Base-by-base conservation (phyloP, 768 basidiomycete genomes). In the Coprinopsis cinerea region DNA sequence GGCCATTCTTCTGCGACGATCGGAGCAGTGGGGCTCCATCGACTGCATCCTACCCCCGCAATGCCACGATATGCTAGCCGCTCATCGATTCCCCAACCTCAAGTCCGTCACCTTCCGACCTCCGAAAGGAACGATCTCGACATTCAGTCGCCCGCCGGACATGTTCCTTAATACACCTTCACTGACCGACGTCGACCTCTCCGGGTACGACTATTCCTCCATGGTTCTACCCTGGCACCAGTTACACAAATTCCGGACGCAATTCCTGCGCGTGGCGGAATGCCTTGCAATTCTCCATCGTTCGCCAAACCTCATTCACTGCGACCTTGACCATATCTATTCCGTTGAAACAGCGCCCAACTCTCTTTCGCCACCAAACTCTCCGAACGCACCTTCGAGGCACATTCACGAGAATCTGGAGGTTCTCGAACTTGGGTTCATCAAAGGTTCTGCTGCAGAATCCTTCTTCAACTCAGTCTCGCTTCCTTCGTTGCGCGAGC, bases 151-250 rank as follows among this genome's bases (percentile, higher is more conserved):
- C 13, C 58, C 61, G 6, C 61, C 61, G 1, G 49, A 59, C 28
- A 63, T 63, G 47, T 59, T 63, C 42, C 48, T 14, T 18, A 10
- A 13, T 4, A 40, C 58, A 4, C 60, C 61, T 2, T 51, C 52
- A 18, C 48, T 63, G 10, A 41, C 51, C 20, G 55, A 57, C 40
- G 57, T 63, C 9, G 61, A 61, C 28, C 43, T 63, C 25, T 52
- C 53, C 10, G 61, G 61, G 10, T 61, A 61, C 46, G 59, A 61
- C 41, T 61, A 57, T 46, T 54, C 60, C 9, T 51, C 55, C 0
- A 59, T 59, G 55, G 45, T 47, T 4, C 51, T 63, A 13, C 58
- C 59, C 22, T 63, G 59, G 60, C 51, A 48, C 5, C 60, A 59
- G 35, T 42, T 63, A 2, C 48, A 51, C 17, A 27, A 49, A 32